Conservation (phyloP, 1,284 basidiomycete genomes). For the Trichosporon sp. region DNA sequence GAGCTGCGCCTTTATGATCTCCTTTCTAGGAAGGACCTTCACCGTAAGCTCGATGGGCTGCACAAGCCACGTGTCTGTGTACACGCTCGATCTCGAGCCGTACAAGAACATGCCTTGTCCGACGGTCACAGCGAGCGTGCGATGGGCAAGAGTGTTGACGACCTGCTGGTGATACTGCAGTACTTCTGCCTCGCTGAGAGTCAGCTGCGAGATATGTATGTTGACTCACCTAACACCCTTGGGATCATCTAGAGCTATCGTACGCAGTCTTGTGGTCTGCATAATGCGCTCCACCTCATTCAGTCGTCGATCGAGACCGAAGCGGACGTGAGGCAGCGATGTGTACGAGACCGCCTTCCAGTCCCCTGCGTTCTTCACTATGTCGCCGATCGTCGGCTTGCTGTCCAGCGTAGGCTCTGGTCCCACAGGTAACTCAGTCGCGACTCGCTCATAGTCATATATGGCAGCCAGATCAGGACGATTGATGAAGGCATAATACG, state of each 20-base stretch:
- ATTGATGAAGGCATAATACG: slow-evolving; percentile 68
- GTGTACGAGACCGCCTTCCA: not conserved
- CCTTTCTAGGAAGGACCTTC: slow-evolving; percentile 55
- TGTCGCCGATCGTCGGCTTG: slow-evolving; percentile 22
- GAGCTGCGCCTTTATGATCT: slow-evolving; percentile 53
- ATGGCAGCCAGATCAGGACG: slow-evolving; percentile 63
- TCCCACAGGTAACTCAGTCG: slow-evolving; percentile 16
- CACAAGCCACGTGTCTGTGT: slow-evolving; percentile 68
- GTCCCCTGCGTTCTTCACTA: slow-evolving; percentile 2
- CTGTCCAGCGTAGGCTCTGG: slow-evolving; percentile 13
- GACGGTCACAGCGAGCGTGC: slow-evolving; percentile 76
- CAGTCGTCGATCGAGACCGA: slow-evolving; percentile 74
- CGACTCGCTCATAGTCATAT: slow-evolving; percentile 6
- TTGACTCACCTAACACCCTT: slow-evolving; percentile 62
- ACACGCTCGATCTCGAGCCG: slow-evolving; percentile 63
- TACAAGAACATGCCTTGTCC: slow-evolving; percentile 84
- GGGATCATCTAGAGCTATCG: slow-evolving; percentile 62
- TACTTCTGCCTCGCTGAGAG: slow-evolving; percentile 31
- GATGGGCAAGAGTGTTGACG: slow-evolving; percentile 69
- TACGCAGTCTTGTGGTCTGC: slow-evolving; percentile 64
- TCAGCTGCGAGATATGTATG: not conserved
- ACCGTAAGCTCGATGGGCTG: slow-evolving; percentile 74
- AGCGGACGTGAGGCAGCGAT: slow-evolving; percentile 60
- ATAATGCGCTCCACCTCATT: slow-evolving; percentile 84
- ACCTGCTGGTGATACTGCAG: slow-evolving; percentile 65